phyloP scores from a whole-genome alignment of 345 rosid genomes.

The Raphanus raphanistrum region DNA sequence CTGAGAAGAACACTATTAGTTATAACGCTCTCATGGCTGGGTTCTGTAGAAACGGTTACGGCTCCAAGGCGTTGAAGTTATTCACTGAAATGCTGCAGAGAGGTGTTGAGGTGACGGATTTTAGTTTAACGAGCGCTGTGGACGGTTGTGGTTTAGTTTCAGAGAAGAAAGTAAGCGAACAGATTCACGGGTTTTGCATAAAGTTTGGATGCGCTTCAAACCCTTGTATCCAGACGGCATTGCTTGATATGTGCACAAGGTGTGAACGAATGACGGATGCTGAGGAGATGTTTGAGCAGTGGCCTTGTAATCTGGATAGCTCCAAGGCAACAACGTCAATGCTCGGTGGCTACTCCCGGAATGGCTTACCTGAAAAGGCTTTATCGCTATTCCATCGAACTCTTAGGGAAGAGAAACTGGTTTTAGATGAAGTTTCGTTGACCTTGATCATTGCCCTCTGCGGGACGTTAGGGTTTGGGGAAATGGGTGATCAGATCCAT shows the following conservation, averaged over 20 bases:
- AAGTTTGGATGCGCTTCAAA: conserved; percentile 66
- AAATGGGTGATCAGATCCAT: conserved; percentile 75
- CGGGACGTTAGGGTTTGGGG: conserved; percentile 70
- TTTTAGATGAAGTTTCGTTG: conserved; percentile 61
- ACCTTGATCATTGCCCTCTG: conserved; percentile 59
- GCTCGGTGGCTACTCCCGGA: conserved; percentile 70
- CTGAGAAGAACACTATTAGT: conserved; percentile 61
- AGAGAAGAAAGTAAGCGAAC: conserved; percentile 50
- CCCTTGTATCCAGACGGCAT: conserved; percentile 59
- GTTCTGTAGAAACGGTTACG: conserved; percentile 58
- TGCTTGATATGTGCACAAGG: conserved; percentile 78
- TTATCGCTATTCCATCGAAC: conserved; percentile 47
- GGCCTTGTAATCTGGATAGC: conserved; percentile 51
- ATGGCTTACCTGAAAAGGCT: conserved; percentile 71
- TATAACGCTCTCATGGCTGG: conserved; percentile 72
- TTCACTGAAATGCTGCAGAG: conserved; percentile 56
- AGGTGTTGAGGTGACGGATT: conserved; percentile 62
- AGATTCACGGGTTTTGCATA: conserved; percentile 67
- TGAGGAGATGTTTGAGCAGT: conserved; percentile 53
- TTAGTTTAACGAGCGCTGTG: conserved; percentile 58
- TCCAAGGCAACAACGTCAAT: conserved; percentile 67
- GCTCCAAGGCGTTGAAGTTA: conserved; percentile 47
- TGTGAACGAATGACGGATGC: conserved; percentile 85
- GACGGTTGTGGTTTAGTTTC: conserved; percentile 66
- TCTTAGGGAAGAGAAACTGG: conserved; percentile 46